Percentiles rank a stretch among this genome's conserved stretches.
Conservation (phyloP, 305 asterid species). For the Fraxinus baroniana region DNA sequence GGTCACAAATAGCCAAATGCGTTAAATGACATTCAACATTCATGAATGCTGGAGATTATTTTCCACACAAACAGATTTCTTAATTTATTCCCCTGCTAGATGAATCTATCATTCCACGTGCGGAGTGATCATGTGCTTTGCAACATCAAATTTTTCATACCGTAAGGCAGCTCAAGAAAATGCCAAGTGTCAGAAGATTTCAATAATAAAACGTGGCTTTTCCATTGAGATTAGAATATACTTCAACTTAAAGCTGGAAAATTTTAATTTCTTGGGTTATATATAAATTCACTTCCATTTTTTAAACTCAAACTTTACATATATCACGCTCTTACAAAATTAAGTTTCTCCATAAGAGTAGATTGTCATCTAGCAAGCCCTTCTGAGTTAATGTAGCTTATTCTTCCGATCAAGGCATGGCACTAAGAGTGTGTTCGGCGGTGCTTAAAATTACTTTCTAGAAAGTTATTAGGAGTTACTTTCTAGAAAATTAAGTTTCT, state of each 20-base stretch:
- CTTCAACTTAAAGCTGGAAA: conserved; percentile 7
- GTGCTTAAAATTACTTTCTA: conserved; percentile 5
- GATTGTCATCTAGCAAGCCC: conserved; percentile 1
- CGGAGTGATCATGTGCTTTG: neutral
- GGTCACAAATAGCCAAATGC: conserved; percentile 13
- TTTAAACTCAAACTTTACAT: neutral
- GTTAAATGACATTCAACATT: conserved; percentile 27
- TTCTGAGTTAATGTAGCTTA: neutral
- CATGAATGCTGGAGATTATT: conserved; percentile 38
- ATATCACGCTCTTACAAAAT: neutral
- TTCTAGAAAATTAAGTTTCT: conserved; percentile 3
- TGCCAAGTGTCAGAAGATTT: neutral
- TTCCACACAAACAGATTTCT: conserved; percentile 17
- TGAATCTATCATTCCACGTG: neutral
- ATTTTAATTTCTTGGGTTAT: neutral
- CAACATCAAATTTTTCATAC: neutral
- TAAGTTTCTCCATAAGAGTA: neutral
- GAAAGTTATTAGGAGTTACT: neutral
- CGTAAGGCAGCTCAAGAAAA: neutral
- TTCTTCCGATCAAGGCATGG: neutral
- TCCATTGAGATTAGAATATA: neutral
- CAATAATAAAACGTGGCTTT: neutral
- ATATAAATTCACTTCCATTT: conserved; percentile 7
- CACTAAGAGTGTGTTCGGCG: neutral
- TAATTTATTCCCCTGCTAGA: conserved; percentile 12